phyloP scores from a whole-genome alignment of 805 yeast species.

The Maudiozyma barnettii region DNA sequence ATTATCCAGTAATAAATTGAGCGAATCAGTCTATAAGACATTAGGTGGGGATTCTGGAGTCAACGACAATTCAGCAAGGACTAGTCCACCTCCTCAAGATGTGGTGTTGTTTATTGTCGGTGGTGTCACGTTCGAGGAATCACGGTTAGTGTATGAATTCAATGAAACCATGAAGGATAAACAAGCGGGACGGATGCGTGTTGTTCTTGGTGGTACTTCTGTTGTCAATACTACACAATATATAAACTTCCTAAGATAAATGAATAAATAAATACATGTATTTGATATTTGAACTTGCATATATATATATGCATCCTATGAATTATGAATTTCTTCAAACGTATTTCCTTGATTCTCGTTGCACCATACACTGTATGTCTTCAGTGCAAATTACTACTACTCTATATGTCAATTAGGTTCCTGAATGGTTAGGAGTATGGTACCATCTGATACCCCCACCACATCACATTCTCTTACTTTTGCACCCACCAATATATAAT shows the following conservation, averaged over 20 bases:
- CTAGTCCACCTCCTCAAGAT: slow-evolving; percentile 40
- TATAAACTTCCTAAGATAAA: slow-evolving; percentile 22
- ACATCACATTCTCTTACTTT: no score
- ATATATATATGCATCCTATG: no score
- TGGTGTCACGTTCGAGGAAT: slow-evolving; percentile 89
- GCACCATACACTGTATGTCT: no score
- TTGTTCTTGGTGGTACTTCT: slow-evolving; percentile 77
- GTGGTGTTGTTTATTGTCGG: slow-evolving; percentile 70
- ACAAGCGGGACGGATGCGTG: slow-evolving; percentile 43
- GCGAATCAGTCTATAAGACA: slow-evolving; percentile 32
- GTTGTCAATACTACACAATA: slow-evolving; percentile 38
- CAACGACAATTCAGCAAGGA: neutral
- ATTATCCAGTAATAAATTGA: slow-evolving; percentile 29
- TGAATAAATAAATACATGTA: no score
- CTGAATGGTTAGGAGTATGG: no score
- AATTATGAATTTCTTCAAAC: no score
- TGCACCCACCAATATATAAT: no score
- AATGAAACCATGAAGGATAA: slow-evolving; percentile 33
- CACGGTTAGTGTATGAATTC: slow-evolving; percentile 68
- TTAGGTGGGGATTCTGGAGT: neutral
- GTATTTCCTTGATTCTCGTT: no score
- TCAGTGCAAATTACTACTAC: no score
- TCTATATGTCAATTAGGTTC: no score
- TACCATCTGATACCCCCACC: no score
- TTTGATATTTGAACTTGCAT: no score